A percentile compares a stretch with the other conserved stretches of the same genome.
These are phyloP conservation scores for Lachnellula willkommii DNA, from an alignment of 2,329 filamentous ascomycete genomes.

Conservation along the genomic window DNA sequence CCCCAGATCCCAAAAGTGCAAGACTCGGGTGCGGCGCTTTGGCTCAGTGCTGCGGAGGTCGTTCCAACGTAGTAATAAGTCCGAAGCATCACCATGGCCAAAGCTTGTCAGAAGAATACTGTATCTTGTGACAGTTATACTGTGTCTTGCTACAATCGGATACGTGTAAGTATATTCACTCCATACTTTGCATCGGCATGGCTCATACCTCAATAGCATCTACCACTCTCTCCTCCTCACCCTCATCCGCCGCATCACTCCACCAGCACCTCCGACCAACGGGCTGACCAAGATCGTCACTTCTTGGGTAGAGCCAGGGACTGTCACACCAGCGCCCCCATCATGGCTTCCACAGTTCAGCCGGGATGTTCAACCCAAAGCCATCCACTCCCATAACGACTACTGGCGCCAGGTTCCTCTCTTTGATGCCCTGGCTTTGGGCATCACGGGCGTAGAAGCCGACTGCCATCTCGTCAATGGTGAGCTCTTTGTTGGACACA, in stretches of 20 bases:
- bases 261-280: conserved; percentile 46
- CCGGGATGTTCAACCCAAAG: conserved; percentile 13
- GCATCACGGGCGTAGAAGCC: conserved; percentile 53
- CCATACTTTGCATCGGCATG: not conserved
- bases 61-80: not conserved
- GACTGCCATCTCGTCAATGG: conserved; percentile 54
- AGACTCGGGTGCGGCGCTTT: not conserved
- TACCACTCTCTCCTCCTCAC: conserved; percentile 14
- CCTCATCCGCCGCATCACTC: conserved; percentile 37
- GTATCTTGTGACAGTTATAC: conserved; percentile 4
- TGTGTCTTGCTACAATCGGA: conserved; percentile 7
- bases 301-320: conserved; percentile 9
- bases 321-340: conserved; percentile 5
- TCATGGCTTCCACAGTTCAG: conserved; percentile 21
- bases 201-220: conserved; percentile 4
- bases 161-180: conserved; percentile 5
- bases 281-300: conserved; percentile 16
- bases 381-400: conserved; percentile 51
- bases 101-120: conserved; percentile 6
- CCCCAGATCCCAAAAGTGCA: not conserved
- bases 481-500: conserved; percentile 51
- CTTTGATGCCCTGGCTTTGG: conserved; percentile 49
- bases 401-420: conserved; percentile 46
- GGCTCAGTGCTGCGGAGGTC: conserved; percentile 3
- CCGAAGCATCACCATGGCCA: conserved; percentile 13